phyloP scores from a whole-genome alignment of 1,284 basidiomycete species.

The Puccinia horiana region DNA sequence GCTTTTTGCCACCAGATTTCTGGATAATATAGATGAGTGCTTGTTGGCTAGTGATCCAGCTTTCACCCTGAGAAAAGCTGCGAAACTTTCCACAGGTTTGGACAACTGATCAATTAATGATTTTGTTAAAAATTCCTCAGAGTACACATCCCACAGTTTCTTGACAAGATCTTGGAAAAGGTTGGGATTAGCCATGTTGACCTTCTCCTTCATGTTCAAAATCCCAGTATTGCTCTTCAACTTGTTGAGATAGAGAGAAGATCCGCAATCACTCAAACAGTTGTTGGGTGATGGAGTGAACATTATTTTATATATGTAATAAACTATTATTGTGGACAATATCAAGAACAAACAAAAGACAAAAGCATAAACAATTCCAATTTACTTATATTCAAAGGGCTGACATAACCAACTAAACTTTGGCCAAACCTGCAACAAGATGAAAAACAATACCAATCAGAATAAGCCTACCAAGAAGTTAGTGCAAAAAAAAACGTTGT shows the following conservation, averaged over 20 bases:
- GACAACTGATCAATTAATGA: neutral
- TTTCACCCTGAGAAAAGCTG: neutral
- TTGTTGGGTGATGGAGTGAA: no score
- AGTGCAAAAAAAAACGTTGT: neutral
- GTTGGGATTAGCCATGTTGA: neutral
- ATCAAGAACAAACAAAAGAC: no score
- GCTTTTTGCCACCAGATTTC: neutral
- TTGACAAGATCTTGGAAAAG: neutral
- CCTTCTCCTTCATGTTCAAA: neutral
- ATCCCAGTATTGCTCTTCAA: neutral
- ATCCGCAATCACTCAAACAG: constrained; percentile 3
- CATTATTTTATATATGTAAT: no score
- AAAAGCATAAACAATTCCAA: neutral
- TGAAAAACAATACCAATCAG: neutral
- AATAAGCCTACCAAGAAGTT: neutral
- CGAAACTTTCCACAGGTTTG: neutral
- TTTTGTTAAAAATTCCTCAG: neutral
- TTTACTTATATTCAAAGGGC: constrained; percentile 21
- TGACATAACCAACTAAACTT: constrained; percentile 17
- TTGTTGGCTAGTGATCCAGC: neutral
- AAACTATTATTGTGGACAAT: no score
- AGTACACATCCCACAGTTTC: neutral
- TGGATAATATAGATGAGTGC: neutral
- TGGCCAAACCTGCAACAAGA: constrained; percentile 16
- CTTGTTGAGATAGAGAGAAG: neutral